Percentiles rank a stretch among this genome's conserved stretches.
These are phyloP conservation scores for Talaromyces piceae DNA, from an alignment of 2,329 filamentous ascomycete species.

Conservation along the genomic window DNA sequence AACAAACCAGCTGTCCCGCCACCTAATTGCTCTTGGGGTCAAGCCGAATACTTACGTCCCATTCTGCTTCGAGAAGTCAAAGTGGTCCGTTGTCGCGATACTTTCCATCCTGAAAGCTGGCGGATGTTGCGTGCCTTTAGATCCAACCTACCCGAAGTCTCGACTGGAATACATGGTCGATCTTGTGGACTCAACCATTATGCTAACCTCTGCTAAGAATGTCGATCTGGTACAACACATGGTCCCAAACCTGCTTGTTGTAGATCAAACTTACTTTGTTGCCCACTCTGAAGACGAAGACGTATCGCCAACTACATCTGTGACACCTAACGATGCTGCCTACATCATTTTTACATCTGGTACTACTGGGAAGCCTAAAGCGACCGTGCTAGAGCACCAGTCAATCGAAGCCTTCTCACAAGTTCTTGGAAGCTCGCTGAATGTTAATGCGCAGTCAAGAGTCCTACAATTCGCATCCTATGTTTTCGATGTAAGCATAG, in stretches of 20 bases:
- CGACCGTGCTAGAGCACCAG: conserved; percentile 54
- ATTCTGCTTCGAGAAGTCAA: conserved; percentile 14
- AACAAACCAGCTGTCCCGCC: conserved; percentile 24
- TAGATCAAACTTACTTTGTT: background rate
- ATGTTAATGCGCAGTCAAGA: conserved; percentile 39
- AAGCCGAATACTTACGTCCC: conserved; percentile 20
- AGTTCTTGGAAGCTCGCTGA: background rate
- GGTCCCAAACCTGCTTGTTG: conserved; percentile 18
- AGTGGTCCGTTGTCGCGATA: conserved; percentile 12
- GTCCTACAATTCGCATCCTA: conserved; percentile 31
- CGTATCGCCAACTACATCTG: background rate
- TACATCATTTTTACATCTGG: conserved; percentile 56
- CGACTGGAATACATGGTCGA: background rate
- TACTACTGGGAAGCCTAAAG: conserved; percentile 46
- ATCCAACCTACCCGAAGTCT: conserved; percentile 14
- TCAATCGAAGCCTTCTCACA: conserved; percentile 32
- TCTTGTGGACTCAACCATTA: background rate
- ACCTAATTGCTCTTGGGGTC: conserved; percentile 24
- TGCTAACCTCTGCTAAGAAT: background rate
- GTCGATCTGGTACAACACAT: background rate
- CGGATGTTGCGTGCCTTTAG: conserved; percentile 9
- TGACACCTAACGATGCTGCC: conserved; percentile 27
- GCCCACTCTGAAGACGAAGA: background rate
- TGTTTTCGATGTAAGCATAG: conserved; percentile 37
- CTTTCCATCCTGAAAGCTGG: conserved; percentile 14